A percentile compares a stretch with the other conserved stretches of the same genome.
Evolutionary conservation across 805 yeast species (phyloP).

Genomic region (Kodamaea jinghongensis): DNA sequence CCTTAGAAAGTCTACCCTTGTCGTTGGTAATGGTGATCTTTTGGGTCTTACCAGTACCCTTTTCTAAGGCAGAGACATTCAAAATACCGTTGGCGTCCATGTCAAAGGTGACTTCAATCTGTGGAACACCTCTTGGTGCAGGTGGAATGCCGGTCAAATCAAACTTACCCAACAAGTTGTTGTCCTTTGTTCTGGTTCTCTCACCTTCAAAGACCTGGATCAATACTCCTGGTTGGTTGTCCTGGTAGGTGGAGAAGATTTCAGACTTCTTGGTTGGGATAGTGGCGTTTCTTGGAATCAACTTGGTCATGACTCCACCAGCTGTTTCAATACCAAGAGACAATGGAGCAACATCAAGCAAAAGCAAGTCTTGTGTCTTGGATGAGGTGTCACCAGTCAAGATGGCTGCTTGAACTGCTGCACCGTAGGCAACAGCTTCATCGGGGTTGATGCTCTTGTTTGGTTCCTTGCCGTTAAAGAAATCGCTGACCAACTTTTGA

Average conservation of each 20-base stretch:
- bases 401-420: constrained; percentile 99
- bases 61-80: constrained; percentile 84
- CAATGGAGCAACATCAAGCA: constrained; percentile 90
- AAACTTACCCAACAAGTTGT: constrained; percentile 83
- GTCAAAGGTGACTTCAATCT: constrained; percentile 85
- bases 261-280: constrained; percentile 95
- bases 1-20: constrained; percentile 90
- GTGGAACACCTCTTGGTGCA: constrained; percentile 91
- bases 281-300: constrained; percentile 91
- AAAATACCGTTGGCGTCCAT: constrained; percentile 85
- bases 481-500: constrained; percentile 86
- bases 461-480: constrained; percentile 91
- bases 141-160: constrained; percentile 87
- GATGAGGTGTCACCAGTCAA: constrained; percentile 76
- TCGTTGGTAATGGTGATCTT: constrained; percentile 90
- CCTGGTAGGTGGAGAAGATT: constrained; percentile 93
- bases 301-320: constrained; percentile 96
- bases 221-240: constrained; percentile 92
- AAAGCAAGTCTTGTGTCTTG: constrained; percentile 50
- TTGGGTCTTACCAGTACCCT: constrained; percentile 91
- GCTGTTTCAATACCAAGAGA: constrained; percentile 96
- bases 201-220: constrained; percentile 96
- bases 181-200: constrained; percentile 91
- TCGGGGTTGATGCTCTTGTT: constrained; percentile 98
- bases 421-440: constrained; percentile 99